Percentiles rank a stretch among this genome's conserved stretches.
These are phyloP conservation scores for Paraglomus occultum DNA, from an alignment of 192 early-diverging fungal genomes.

Conservation along the genomic window DNA sequence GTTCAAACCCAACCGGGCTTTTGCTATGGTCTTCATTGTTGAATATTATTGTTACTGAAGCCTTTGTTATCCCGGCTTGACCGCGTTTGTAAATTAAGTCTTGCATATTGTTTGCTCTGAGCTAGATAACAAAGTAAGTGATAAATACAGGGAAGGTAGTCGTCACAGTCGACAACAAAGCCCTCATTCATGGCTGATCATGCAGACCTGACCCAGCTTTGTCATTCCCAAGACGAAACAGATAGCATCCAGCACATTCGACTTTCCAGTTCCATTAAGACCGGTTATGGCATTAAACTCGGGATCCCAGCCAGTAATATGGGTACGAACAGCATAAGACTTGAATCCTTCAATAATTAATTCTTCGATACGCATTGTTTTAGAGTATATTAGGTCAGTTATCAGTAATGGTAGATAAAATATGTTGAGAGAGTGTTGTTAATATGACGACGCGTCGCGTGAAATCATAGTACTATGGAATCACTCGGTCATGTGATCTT, in stretches of 20 bases:
- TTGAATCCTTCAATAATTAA: constrained; percentile 99
- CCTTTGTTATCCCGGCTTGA: constrained; percentile 97
- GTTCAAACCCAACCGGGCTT: constrained; percentile 86
- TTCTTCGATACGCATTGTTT: constrained; percentile 86
- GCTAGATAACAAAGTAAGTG: constrained; percentile 40
- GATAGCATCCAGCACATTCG: constrained; percentile 97
- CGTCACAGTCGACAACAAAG: neutral
- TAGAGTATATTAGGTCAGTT: neutral
- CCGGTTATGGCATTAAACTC: constrained; percentile 99
- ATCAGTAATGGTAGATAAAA: too few species aligned
- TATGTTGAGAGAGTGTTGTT: too few species aligned
- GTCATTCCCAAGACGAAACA: constrained; percentile 98
- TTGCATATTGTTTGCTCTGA: constrained; percentile 89
- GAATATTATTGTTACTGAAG: constrained; percentile 96
- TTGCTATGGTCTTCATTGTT: constrained; percentile 84
- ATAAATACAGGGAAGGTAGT: neutral
- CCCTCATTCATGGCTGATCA: neutral
- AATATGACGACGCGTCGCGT: too few species aligned
- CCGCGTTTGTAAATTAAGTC: constrained; percentile 99
- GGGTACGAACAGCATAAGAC: constrained; percentile 92
- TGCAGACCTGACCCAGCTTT: constrained; percentile 79
- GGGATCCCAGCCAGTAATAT: constrained; percentile 97
- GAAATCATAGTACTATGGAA: too few species aligned
- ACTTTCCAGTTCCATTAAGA: constrained; percentile 97
- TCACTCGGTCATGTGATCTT: too few species aligned